phyloP scores from a whole-genome alignment of 148 eudicot species.

The Spergularia bocconei region DNA sequence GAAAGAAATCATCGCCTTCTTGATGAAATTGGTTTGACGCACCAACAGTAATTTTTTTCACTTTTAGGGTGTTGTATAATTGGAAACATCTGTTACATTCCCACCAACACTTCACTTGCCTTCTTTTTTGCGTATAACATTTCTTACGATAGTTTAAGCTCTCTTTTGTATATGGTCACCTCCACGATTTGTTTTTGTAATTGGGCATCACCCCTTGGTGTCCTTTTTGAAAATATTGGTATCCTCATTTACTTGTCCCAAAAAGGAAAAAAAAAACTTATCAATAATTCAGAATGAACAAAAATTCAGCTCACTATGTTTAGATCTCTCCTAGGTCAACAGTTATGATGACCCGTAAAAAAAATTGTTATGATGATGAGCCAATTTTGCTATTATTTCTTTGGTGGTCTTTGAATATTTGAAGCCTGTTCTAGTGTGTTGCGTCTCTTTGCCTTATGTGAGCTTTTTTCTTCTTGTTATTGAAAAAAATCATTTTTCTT shows the following conservation, averaged over 20 bases:
- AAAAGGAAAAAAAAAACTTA: not conserved
- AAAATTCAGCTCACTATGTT: not conserved
- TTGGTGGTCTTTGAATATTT: constrained; percentile 2
- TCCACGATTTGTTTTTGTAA: too few species aligned
- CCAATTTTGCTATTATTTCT: not conserved
- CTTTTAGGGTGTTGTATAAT: too few species aligned
- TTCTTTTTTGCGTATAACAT: too few species aligned
- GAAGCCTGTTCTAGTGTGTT: not conserved
- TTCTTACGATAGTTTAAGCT: too few species aligned
- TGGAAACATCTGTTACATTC: too few species aligned
- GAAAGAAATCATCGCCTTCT: too few species aligned
- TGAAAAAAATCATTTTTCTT: constrained; percentile 32
- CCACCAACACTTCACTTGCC: too few species aligned
- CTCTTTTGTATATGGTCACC: too few species aligned
- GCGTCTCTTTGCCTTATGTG: not conserved
- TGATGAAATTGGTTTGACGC: too few species aligned
- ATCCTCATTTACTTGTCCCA: too few species aligned
- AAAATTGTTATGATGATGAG: not conserved
- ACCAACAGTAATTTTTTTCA: too few species aligned
- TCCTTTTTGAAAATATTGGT: not conserved
- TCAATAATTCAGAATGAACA: not conserved
- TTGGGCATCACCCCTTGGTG: not conserved
- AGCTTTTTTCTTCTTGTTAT: constrained; percentile 17
- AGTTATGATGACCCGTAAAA: not conserved
- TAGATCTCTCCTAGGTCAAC: not conserved